Evolutionary conservation across 495 filamentous ascomycete species (phyloP), one percentile per base, ranked within the genome.

Genomic region (Haplographium delicatum): DNA sequence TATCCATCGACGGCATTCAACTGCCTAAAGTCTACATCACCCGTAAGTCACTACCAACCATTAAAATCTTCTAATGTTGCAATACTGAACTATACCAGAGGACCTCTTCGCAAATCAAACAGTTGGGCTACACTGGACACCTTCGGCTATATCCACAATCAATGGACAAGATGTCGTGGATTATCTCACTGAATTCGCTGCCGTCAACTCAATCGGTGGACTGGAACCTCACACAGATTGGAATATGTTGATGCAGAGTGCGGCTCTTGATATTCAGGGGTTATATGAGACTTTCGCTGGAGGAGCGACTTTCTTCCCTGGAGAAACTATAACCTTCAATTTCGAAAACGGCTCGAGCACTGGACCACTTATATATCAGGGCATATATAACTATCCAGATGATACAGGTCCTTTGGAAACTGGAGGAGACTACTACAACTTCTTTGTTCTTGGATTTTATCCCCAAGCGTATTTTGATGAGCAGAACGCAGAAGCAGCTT

Each of bases 191-290:
- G 25, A 57, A 7, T 74, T 69, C 44, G 73, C 72, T 18, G 57
- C 58, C 5, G 39, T 53, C 0, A 72, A 77, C 41, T 57, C 66
- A 0, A 40, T 56, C 10, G 73, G 74, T 30, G 57, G 55, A 28
- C 45, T 77, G 1, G 74, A 80, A 31, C 62, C 67, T 0, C 63
- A 80, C 50, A 67, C 71, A 1, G 75, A 78, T 42, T 80, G 67
- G 65, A 80, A 80, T 52, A 42, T 69, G n/a, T 52, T 80, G 35
- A 70, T 80, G 64, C 52, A 53, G 4, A 72, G 56, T 51, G 65
- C 72, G 11, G 68, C 66, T 11, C 57, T 56, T 35, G 67, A 73
- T 53, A 67, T 80, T 37, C 66, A 68, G 31, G 66, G 58, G 1
- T 6, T 44, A n/a, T 56, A 65, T 8, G 68, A 59, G 35, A 47